A percentile compares a stretch with the other conserved stretches of the same genome.
Conservation (phyloP, 371 early-diverging fungal species). For the Scutellospora calospora region DNA sequence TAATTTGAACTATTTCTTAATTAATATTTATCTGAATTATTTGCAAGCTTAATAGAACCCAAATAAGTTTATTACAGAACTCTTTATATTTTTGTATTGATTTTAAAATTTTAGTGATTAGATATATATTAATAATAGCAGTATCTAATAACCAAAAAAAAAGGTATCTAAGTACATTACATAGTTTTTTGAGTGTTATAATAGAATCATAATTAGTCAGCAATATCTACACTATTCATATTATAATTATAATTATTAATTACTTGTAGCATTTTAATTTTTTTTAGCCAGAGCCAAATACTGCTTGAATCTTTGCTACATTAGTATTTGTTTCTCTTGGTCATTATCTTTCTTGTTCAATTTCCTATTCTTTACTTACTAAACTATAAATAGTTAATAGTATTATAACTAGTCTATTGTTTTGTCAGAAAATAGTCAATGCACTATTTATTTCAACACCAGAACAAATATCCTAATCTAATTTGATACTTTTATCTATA, state of each 20-base stretch:
- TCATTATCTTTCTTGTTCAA: not conserved
- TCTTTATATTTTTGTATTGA: not conserved
- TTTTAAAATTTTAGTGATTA: slow-evolving; percentile 5
- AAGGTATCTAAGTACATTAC: slow-evolving; percentile 43
- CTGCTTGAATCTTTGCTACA: slow-evolving; percentile 25
- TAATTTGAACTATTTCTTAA: not conserved
- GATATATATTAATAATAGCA: slow-evolving; percentile 30
- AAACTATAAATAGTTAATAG: slow-evolving; percentile 26
- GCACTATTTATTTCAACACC: slow-evolving; percentile 26
- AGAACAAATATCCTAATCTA: not conserved
- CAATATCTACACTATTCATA: slow-evolving; percentile 49
- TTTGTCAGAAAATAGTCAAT: slow-evolving; percentile 45
- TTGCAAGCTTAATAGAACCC: not conserved
- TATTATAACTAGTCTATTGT: slow-evolving; percentile 46
- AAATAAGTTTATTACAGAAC: not conserved
- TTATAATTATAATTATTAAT: slow-evolving; percentile 46
- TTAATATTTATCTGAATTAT: not conserved
- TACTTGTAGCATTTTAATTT: not conserved
- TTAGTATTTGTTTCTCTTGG: slow-evolving; percentile 40
- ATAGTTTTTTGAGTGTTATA: slow-evolving; percentile 41
- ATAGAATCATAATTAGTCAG: slow-evolving; percentile 46
- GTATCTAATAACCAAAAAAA: slow-evolving; percentile 48
- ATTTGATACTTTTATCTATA: not conserved
- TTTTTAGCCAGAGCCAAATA: slow-evolving; percentile 39
- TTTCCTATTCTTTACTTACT: not conserved